A percentile compares a stretch with the other conserved stretches of the same genome.
phyloP scores from a whole-genome alignment of 2,329 filamentous ascomycete genomes.

The Madurella fahalii region DNA sequence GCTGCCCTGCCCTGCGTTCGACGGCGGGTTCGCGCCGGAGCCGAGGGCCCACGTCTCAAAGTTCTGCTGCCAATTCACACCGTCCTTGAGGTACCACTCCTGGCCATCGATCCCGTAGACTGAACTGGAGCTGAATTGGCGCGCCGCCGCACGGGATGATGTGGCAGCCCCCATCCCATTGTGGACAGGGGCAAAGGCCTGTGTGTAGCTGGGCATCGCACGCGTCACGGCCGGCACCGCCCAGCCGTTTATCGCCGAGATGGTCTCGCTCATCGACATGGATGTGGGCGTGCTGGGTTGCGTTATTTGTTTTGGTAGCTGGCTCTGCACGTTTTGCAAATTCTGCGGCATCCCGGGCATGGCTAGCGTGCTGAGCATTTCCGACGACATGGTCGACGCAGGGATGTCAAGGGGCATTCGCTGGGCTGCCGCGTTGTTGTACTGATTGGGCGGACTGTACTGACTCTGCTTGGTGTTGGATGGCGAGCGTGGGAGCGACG shows the following conservation, averaged over 20 bases:
- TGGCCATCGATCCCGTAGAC: conserved; percentile 46
- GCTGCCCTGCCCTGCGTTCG: neutral
- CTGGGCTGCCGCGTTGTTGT: conserved; percentile 29
- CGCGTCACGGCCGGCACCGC: conserved; percentile 15
- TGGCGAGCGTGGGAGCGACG: conserved; percentile 19
- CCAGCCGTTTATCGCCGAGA: conserved; percentile 22
- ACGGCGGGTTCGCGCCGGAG: conserved; percentile 9
- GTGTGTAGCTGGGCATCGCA: conserved; percentile 19
- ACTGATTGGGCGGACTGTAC: conserved; percentile 35
- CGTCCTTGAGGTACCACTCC: conserved; percentile 56
- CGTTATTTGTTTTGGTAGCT: conserved; percentile 12
- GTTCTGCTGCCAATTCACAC: conserved; percentile 55
- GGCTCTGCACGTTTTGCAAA: conserved; percentile 22
- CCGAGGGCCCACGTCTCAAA: conserved; percentile 51
- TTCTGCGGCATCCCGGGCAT: conserved; percentile 23
- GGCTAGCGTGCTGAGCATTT: conserved; percentile 27
- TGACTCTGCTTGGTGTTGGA: conserved; percentile 28
- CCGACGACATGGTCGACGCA: conserved; percentile 27
- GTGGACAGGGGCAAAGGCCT: conserved; percentile 17
- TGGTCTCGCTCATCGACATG: conserved; percentile 24
- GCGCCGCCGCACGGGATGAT: conserved; percentile 26
- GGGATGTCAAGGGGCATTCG: conserved; percentile 27
- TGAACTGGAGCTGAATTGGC: conserved; percentile 30
- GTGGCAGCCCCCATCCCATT: conserved; percentile 6
- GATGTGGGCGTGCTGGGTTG: conserved; percentile 16